These are phyloP conservation scores for Persicaria maculosa DNA, from an alignment of 148 eudicot species.

Conservation along the genomic window DNA sequence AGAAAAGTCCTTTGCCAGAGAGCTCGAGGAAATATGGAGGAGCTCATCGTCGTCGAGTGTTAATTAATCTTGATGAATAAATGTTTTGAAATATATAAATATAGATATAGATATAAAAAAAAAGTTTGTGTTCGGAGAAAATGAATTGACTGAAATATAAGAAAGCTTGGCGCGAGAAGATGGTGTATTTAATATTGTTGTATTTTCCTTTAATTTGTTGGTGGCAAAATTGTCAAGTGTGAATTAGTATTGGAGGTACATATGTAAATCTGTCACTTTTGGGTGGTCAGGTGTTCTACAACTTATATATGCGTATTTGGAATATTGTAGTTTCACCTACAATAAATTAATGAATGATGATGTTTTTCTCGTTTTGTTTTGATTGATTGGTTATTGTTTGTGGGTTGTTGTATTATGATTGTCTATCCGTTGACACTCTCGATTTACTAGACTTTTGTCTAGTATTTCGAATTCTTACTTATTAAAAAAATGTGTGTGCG, in stretches of 20 bases:
- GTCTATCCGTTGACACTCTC: too few relatives aligned
- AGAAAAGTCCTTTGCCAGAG: constrained; percentile 61
- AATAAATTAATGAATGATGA: too few relatives aligned
- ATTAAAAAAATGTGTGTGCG: too few relatives aligned
- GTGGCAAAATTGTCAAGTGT: constrained; percentile 1
- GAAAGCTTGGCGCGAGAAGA: not conserved
- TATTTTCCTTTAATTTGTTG: too few relatives aligned
- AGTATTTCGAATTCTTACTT: too few relatives aligned
- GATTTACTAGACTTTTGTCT: too few relatives aligned
- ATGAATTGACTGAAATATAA: not conserved
- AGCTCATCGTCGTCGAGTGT: constrained; percentile 5
- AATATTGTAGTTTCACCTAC: too few relatives aligned
- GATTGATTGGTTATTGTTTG: too few relatives aligned
- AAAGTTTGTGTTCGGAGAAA: not conserved
- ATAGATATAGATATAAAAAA: constrained; percentile 3
- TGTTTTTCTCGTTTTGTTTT: too few relatives aligned
- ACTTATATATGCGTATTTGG: too few relatives aligned
- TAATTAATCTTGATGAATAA: constrained; percentile 2
- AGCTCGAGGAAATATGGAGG: constrained; percentile 78
- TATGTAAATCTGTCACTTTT: not conserved
- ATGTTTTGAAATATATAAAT: not conserved
- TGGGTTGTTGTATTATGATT: too few relatives aligned
- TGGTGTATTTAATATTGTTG: not conserved
- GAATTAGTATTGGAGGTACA: constrained; percentile 1
- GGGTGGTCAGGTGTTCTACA: not conserved